Conservation (phyloP, 2,329 filamentous ascomycete genomes). For the Orbilia quercus region DNA sequence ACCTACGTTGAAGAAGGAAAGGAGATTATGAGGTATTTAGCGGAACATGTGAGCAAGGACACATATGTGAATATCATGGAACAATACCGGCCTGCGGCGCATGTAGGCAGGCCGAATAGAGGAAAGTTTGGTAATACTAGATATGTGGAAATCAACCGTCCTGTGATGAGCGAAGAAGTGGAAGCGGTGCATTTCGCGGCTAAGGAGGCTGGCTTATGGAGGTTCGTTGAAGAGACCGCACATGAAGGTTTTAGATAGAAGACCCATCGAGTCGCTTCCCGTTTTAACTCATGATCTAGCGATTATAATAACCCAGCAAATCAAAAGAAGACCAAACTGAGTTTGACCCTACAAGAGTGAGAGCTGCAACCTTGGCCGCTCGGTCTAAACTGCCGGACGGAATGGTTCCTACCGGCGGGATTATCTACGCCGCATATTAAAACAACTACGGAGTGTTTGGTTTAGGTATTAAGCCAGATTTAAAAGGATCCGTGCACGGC, state of each 20-base stretch:
- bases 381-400: conserved; percentile 36
- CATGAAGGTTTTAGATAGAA: conserved; percentile 68
- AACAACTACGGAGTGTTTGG: conserved; percentile 36
- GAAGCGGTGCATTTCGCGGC: conserved; percentile 75
- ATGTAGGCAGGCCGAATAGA: conserved; percentile 77
- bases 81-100: conserved; percentile 82
- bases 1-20: conserved; percentile 78
- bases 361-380: neutral
- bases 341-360: conserved; percentile 8
- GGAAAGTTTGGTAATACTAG: conserved; percentile 66
- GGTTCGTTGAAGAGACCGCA: conserved; percentile 75
- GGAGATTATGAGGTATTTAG: conserved; percentile 80
- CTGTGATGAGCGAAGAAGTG: conserved; percentile 74
- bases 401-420: conserved; percentile 55
- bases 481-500: conserved; percentile 54
- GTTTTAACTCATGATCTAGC: conserved; percentile 11
- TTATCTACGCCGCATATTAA: conserved; percentile 54
- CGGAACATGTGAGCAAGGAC: conserved; percentile 76
- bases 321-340: conserved; percentile 14
- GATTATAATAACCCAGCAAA: conserved; percentile 50
- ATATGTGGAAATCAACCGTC: conserved; percentile 83
- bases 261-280: conserved; percentile 1
- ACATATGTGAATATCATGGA: conserved; percentile 89
- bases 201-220: conserved; percentile 77
- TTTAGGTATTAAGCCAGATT: conserved; percentile 46